Percentiles rank a stretch among this genome's conserved stretches.
Evolutionary conservation across 495 filamentous ascomycete genomes (phyloP).

Genomic region (Staphylotrichum longicolle): DNA sequence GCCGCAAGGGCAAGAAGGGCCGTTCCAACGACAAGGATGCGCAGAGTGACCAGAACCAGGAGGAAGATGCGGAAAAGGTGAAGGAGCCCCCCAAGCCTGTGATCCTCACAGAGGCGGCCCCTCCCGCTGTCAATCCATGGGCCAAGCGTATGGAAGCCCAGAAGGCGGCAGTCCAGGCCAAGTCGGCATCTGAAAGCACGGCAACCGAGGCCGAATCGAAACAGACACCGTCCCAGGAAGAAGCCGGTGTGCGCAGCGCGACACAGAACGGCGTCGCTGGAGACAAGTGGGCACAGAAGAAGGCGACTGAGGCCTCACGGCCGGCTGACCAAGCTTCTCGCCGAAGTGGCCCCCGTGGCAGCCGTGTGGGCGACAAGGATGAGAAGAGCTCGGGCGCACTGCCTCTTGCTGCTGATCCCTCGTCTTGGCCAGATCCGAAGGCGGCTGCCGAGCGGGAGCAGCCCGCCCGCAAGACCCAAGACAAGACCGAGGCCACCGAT

Average conservation of each 20-base stretch:
- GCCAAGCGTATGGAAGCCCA: slow-evolving; percentile 67
- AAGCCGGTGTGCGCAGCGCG: slow-evolving; percentile 17
- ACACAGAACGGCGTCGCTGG: slow-evolving; percentile 27
- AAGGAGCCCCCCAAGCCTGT: slow-evolving; percentile 56
- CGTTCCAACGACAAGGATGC: slow-evolving; percentile 45
- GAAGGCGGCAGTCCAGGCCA: slow-evolving; percentile 57
- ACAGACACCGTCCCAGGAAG: slow-evolving; percentile 25
- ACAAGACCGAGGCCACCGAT: slow-evolving; percentile 61
- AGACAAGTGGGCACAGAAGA: slow-evolving; percentile 41
- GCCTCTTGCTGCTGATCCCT: slow-evolving; percentile 63
- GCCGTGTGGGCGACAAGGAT: slow-evolving; percentile 50
- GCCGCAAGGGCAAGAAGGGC: slow-evolving; percentile 49
- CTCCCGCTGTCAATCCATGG: slow-evolving; percentile 85
- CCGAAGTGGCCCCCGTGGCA: slow-evolving; percentile 47
- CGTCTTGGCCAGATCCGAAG: slow-evolving; percentile 88
- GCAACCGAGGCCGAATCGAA: slow-evolving; percentile 23
- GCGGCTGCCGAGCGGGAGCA: slow-evolving; percentile 69
- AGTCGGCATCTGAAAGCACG: slow-evolving; percentile 40
- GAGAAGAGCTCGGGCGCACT: slow-evolving; percentile 41
- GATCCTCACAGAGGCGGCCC: slow-evolving; percentile 70
- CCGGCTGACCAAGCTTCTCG: slow-evolving; percentile 41
- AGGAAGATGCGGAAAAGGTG: slow-evolving; percentile 44
- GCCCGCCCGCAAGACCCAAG: slow-evolving; percentile 31
- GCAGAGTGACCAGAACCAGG: slow-evolving; percentile 43
- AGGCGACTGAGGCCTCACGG: slow-evolving; percentile 51